Base-by-base conservation (phyloP, 164 flowering plant genomes). In the Dillenia suffruticosa region DNA sequence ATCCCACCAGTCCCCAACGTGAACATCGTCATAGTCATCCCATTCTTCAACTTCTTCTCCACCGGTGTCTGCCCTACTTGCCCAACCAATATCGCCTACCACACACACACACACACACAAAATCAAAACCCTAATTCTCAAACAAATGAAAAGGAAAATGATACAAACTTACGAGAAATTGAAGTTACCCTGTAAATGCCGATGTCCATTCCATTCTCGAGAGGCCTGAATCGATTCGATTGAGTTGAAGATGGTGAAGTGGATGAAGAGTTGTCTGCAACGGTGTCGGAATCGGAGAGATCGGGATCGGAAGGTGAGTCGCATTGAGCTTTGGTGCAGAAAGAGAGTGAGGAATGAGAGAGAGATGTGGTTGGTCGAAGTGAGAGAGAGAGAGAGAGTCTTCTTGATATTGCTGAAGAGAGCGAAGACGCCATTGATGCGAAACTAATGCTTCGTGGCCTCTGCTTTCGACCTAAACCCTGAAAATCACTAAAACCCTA, bases 1-100 rank as follows among this genome's bases (percentile, higher is more conserved):
- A 94, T 84, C 26, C 99, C 99, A 43, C 99, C 99, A 0, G 99
- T 94, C 24, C 90, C 99, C 4, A 94, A 12, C 1, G 96, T 82
- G 26, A 90, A 72, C 65, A 89, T 46, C 0, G 90, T 84, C 57
- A 91, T 78, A 13, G 54, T 56, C 43, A 66, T 76, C 61, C 99
- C 99, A 67, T 82, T 86, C 78, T 52, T 84, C 74, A 91, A 71
- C 70, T 58, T 76, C 88, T 94, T 94, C 85, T 85, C 88, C 15
- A 91, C 13, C 0, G 99, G 96, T 10, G 12, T 66, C 76, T 91
- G 97, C 66, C 97, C 99, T 10, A 83, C 93, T 54, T 77, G 77
- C 46, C 99, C 99, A 49, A 94, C 85, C 74, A 94, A 63, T 58
- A 94, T 85, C 1, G 99, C 99, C 98, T 92, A 55, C 19, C 44